Conservation (phyloP, 2,329 filamentous ascomycete genomes). For the Aspergillus candidus region DNA sequence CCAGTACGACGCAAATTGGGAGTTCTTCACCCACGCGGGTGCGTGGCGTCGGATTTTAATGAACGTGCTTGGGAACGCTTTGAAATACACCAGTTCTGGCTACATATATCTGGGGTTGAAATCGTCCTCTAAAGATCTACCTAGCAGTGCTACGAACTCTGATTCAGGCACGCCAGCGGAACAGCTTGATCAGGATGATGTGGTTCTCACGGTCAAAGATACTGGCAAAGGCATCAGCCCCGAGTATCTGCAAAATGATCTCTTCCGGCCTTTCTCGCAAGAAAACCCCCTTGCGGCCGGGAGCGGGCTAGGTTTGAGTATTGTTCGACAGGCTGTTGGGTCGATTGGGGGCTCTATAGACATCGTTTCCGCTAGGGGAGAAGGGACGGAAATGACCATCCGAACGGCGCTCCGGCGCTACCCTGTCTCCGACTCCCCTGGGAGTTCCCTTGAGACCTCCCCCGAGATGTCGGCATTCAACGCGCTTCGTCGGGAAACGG, state of each 20-base stretch:
- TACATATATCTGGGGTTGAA: conserved; percentile 36
- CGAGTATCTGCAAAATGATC: conserved; percentile 18
- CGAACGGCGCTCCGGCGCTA: conserved; percentile 1
- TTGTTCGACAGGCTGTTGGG: conserved; percentile 42
- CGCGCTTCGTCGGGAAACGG: not conserved
- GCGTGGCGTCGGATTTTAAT: conserved; percentile 45
- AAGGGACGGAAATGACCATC: conserved; percentile 21
- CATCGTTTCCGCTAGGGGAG: conserved; percentile 18
- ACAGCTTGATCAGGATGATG: conserved; percentile 2
- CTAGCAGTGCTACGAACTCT: not conserved
- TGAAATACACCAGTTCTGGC: conserved; percentile 44
- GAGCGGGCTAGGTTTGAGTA: conserved; percentile 55
- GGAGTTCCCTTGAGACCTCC: no score
- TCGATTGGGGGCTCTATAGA: conserved; percentile 24
- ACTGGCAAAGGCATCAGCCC: conserved; percentile 26
- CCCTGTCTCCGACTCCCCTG: no score
- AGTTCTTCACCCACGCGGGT: conserved; percentile 41
- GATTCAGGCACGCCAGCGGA: not conserved
- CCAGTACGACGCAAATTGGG: conserved; percentile 37
- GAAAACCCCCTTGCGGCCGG: conserved; percentile 52
- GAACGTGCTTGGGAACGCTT: conserved; percentile 45
- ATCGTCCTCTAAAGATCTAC: conserved; percentile 2
- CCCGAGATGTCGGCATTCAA: not conserved
- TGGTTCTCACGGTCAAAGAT: conserved; percentile 22
- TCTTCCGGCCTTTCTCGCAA: conserved; percentile 56